Percentiles rank a stretch among this genome's conserved stretches.
Conservation (phyloP, 208 protist species). For the Crithidia acanthocephali region DNA sequence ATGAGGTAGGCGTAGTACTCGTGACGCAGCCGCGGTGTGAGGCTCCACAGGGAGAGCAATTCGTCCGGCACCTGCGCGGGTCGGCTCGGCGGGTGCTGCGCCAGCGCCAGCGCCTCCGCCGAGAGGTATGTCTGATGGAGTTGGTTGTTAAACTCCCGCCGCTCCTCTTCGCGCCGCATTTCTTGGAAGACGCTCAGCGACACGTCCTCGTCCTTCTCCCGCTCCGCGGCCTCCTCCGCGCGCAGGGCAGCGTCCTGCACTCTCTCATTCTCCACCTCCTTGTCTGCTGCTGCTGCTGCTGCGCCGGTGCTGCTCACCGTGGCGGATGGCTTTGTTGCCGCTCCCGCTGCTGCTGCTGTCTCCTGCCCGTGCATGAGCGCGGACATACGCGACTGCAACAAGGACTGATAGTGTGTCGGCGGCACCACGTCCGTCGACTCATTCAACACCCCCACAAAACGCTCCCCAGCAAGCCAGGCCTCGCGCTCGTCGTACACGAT, state of each 20-base stretch:
- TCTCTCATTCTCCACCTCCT: constrained; percentile 32
- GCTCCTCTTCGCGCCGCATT: constrained; percentile 87
- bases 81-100: constrained; percentile 50
- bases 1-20: constrained; percentile 90
- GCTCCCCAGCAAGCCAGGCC: constrained; percentile 72
- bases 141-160: constrained; percentile 67
- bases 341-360: not conserved
- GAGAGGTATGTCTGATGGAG: constrained; percentile 80
- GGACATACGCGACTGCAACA: constrained; percentile 55
- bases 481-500: constrained; percentile 87
- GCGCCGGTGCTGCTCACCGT: not conserved
- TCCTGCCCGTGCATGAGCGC: constrained; percentile 21
- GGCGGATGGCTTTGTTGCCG: not conserved
- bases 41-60: constrained; percentile 86
- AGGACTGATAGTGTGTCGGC: constrained; percentile 42
- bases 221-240: constrained; percentile 7
- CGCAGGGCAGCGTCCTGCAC: constrained; percentile 61
- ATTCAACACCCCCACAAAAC: constrained; percentile 53
- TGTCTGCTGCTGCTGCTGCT: constrained; percentile 3
- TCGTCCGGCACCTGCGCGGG: constrained; percentile 69
- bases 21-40: constrained; percentile 71
- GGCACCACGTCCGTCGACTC: constrained; percentile 12
- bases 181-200: constrained; percentile 88
- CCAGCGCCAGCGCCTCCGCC: constrained; percentile 67
- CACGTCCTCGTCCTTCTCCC: constrained; percentile 69